These are phyloP conservation scores for Colletotrichum paranaense DNA, from an alignment of 2,329 filamentous ascomycete genomes.

Conservation along the genomic window DNA sequence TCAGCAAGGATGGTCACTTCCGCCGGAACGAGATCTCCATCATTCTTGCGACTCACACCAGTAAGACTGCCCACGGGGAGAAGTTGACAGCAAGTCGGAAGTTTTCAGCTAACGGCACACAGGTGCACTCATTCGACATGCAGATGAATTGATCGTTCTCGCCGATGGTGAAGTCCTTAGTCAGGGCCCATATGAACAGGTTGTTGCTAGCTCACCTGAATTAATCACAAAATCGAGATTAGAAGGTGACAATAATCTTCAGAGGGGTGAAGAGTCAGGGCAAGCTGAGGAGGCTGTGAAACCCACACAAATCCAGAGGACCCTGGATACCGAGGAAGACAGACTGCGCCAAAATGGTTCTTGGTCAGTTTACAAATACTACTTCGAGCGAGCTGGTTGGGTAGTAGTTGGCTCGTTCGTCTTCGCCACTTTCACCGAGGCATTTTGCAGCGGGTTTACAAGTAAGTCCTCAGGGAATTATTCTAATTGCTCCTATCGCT, in stretches of 20 bases:
- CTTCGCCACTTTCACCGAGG: neutral
- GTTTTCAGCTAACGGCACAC: neutral
- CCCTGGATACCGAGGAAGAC: neutral
- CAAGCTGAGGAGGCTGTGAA: neutral
- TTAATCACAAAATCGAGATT: neutral
- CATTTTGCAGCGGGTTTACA: constrained; percentile 3
- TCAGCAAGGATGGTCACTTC: neutral
- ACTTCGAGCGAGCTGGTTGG: constrained; percentile 6
- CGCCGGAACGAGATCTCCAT: neutral
- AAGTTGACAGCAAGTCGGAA: neutral
- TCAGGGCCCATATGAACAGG: neutral
- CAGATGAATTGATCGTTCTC: constrained; percentile 7
- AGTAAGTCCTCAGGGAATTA: neutral
- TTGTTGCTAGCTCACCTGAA: neutral
- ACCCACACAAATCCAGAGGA: neutral
- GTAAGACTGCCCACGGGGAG: neutral
- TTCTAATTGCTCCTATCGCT: neutral
- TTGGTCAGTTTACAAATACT: constrained; percentile 18
- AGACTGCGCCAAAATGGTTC: constrained; percentile 6
- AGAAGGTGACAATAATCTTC: neutral
- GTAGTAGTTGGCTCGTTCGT: neutral
- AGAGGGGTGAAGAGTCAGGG: neutral
- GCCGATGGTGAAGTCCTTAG: neutral
- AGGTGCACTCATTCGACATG: neutral
- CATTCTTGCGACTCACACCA: constrained; percentile 17